These are phyloP conservation scores for Phytophthora multivora DNA, from an alignment of 352 stramenopile genomes.

Conservation along the genomic window DNA sequence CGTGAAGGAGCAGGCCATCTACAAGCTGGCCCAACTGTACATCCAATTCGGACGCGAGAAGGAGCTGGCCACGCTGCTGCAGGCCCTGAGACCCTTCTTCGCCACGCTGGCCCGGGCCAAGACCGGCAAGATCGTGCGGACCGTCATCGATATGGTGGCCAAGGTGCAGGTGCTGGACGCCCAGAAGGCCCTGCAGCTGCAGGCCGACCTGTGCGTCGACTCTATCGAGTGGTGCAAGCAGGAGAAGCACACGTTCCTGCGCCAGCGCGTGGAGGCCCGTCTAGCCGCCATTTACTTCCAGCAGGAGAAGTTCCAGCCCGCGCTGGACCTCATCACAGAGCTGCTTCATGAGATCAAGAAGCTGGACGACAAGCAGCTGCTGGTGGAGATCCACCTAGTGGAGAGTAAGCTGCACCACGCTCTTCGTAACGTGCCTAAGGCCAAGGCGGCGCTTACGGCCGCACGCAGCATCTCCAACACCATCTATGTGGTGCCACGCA, in stretches of 20 bases:
- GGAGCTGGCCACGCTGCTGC: slow-evolving; percentile 86
- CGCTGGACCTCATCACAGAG: slow-evolving; percentile 93
- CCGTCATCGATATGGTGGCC: slow-evolving; percentile 97
- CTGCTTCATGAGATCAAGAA: slow-evolving; percentile 98
- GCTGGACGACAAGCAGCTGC: slow-evolving; percentile 99
- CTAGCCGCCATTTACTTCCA: slow-evolving; percentile 93
- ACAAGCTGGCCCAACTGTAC: slow-evolving; percentile 93
- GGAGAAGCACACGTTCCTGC: slow-evolving; percentile 97
- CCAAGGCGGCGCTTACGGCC: slow-evolving; percentile 96
- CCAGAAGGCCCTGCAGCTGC: slow-evolving; percentile 93
- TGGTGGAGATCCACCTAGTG: slow-evolving; percentile 98
- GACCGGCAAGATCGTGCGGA: slow-evolving; percentile 98
- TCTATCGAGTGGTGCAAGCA: slow-evolving; percentile 95
- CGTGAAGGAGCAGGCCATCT: slow-evolving; percentile 96
- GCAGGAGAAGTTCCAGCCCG: slow-evolving; percentile 91
- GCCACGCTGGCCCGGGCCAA: slow-evolving; percentile 96
- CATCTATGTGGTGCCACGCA: slow-evolving; percentile 96
- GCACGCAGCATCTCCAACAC: slow-evolving; percentile 97
- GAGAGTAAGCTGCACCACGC: slow-evolving; percentile 98
- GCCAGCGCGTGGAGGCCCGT: slow-evolving; percentile 97
- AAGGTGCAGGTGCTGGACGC: slow-evolving; percentile 88
- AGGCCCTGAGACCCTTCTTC: slow-evolving; percentile 95
- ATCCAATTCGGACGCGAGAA: slow-evolving; percentile 89
- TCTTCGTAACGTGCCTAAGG: slow-evolving; percentile 97
- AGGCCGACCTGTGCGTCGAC: slow-evolving; percentile 94